phyloP scores from a whole-genome alignment of 2,329 filamentous ascomycete genomes.

The Calonectria pteridis region DNA sequence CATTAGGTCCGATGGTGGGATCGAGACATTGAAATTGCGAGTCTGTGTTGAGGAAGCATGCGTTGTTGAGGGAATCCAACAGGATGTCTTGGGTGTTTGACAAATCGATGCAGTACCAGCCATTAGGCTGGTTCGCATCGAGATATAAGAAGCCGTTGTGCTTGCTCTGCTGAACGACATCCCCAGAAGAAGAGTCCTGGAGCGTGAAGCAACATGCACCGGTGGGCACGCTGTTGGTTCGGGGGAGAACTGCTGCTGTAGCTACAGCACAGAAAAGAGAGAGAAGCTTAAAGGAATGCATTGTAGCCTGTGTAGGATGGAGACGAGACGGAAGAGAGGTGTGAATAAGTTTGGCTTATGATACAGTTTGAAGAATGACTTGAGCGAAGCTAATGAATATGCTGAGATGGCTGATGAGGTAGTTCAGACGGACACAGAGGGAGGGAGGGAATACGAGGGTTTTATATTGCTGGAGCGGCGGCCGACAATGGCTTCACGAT shows the following conservation, averaged over 20 bases:
- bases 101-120: constrained; percentile 50
- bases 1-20: constrained; percentile 45
- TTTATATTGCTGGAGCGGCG: constrained; percentile 17
- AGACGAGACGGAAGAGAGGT: background rate
- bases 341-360: background rate
- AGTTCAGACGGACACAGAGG: background rate
- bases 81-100: constrained; percentile 41
- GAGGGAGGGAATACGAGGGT: background rate
- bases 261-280: constrained; percentile 36
- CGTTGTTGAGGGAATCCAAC: constrained; percentile 45
- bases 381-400: background rate
- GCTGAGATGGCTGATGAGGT: background rate
- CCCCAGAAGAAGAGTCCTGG: constrained; percentile 40
- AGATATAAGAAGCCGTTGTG: constrained; percentile 45
- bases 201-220: constrained; percentile 50
- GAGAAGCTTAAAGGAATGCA: constrained; percentile 34
- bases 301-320: constrained; percentile 28
- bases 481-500: constrained; percentile 7
- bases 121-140: constrained; percentile 36
- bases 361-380: background rate
- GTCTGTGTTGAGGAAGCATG: constrained; percentile 48
- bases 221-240: constrained; percentile 33
- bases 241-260: constrained; percentile 38
- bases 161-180: constrained; percentile 44
- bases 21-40: constrained; percentile 49